Evolutionary conservation across 768 basidiomycete genomes (phyloP).

Genomic region (Boletus rex-veris): DNA sequence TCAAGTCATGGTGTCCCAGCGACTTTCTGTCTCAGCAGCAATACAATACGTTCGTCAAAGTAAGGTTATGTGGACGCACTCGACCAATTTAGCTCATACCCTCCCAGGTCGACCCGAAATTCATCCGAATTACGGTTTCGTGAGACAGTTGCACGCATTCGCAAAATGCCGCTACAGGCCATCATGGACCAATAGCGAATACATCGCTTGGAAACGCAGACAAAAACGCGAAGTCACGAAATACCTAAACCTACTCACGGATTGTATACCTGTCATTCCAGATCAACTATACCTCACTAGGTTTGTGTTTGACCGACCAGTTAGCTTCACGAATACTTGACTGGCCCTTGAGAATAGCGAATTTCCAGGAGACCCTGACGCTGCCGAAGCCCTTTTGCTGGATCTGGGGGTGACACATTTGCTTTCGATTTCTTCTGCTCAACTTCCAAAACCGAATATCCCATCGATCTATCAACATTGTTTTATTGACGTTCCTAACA

Average conservation of each 20-base stretch:
- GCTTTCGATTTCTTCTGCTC: conserved; percentile 53
- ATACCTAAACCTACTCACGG: conserved; percentile 49
- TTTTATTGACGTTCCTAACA: conserved; percentile 42
- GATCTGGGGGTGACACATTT: conserved; percentile 54
- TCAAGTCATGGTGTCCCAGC: conserved; percentile 50
- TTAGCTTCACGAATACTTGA: neutral
- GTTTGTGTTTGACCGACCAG: conserved; percentile 24
- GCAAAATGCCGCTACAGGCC: conserved; percentile 48
- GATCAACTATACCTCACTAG: conserved; percentile 51
- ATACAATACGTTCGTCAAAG: conserved; percentile 48
- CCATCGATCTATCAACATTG: conserved; percentile 34
- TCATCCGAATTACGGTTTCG: conserved; percentile 47
- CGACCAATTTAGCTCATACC: conserved; percentile 8
- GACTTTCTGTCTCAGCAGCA: conserved; percentile 42
- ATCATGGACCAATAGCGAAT: conserved; percentile 39
- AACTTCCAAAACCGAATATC: conserved; percentile 34
- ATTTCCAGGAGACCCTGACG: conserved; percentile 51
- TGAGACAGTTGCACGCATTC: conserved; percentile 57
- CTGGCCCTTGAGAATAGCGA: conserved; percentile 36
- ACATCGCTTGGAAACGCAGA: conserved; percentile 57
- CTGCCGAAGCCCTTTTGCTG: conserved; percentile 47
- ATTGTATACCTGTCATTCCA: conserved; percentile 50
- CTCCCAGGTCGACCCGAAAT: conserved; percentile 35
- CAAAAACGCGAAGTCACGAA: conserved; percentile 50
- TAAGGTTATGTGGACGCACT: conserved; percentile 24